Conservation (phyloP, 1,284 basidiomycete genomes). For the Moesziomyces sp. region DNA sequence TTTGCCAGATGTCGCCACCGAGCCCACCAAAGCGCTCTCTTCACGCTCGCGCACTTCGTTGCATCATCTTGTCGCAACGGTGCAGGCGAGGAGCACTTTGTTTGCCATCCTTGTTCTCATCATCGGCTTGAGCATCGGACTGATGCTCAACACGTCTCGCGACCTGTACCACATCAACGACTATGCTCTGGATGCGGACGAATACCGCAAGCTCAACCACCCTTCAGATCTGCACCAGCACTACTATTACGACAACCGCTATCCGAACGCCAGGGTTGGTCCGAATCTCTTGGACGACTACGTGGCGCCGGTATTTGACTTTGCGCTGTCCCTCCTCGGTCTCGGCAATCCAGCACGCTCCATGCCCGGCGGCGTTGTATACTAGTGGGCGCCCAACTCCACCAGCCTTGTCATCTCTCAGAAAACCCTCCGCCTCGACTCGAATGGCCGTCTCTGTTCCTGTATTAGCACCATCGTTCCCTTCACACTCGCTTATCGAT, state of each 20-base stretch:
- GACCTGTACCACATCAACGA: slow-evolving; percentile 47
- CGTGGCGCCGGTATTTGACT: slow-evolving; percentile 24
- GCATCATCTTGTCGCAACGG: neutral
- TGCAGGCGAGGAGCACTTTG: slow-evolving; percentile 9
- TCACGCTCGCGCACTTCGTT: neutral
- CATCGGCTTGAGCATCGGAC: slow-evolving; percentile 26
- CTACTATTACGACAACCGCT: slow-evolving; percentile 40
- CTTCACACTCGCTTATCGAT: neutral
- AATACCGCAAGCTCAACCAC: slow-evolving; percentile 41
- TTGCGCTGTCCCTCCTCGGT: slow-evolving; percentile 20
- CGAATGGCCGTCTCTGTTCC: neutral
- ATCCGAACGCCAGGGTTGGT: slow-evolving; percentile 36
- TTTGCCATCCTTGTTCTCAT: slow-evolving; percentile 19
- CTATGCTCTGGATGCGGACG: slow-evolving; percentile 32
- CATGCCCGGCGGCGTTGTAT: slow-evolving; percentile 16
- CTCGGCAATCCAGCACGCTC: slow-evolving; percentile 7
- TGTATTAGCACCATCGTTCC: slow-evolving; percentile 14
- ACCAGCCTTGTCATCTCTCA: too few species aligned
- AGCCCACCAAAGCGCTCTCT: neutral
- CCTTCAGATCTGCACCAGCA: slow-evolving; percentile 14
- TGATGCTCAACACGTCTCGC: slow-evolving; percentile 39
- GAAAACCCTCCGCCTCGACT: neutral
- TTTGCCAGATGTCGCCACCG: neutral
- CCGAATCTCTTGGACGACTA: slow-evolving; percentile 40
- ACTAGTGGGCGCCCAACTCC: slow-evolving; percentile 5